These are phyloP conservation scores for Alisma plantagoaquatica DNA, from an alignment of 106 monocot species.

Conservation along the genomic window DNA sequence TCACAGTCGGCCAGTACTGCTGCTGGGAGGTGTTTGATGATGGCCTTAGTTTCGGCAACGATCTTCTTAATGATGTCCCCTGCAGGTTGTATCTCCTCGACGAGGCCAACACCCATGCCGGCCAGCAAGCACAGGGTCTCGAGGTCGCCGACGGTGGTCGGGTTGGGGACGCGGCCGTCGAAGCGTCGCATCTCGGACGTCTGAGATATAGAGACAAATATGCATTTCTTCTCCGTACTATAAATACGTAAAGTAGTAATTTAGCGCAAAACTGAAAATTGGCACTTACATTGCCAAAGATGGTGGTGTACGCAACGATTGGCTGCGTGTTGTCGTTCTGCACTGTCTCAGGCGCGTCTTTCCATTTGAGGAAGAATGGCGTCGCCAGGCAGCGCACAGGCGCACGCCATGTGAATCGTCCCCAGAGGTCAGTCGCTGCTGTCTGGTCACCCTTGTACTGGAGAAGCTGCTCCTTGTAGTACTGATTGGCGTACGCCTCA, in stretches of 20 bases:
- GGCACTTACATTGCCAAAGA: too few relatives aligned
- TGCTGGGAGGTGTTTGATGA: background rate
- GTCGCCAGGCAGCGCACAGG: background rate
- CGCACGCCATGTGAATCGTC: background rate
- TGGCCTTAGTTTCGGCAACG: background rate
- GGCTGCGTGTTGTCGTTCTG: conserved; percentile 2
- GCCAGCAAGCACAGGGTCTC: background rate
- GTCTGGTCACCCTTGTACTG: background rate
- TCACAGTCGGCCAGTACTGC: too few relatives aligned
- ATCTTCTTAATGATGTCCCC: background rate
- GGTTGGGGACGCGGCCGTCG: conserved; percentile 1
- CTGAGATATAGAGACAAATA: too few relatives aligned
- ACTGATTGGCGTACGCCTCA: conserved; percentile 1
- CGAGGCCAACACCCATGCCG: background rate
- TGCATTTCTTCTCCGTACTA: too few relatives aligned
- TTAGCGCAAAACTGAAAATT: too few relatives aligned
- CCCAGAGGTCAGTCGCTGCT: background rate
- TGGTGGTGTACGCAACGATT: background rate
- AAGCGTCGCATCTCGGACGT: background rate
- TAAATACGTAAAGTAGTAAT: too few relatives aligned
- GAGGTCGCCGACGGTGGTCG: conserved; percentile 2
- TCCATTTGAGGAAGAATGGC: background rate
- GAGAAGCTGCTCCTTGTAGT: conserved; percentile 3
- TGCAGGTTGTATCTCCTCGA: background rate
- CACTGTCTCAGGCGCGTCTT: background rate